These are phyloP conservation scores for Dipodascopsis uninucleata DNA, from an alignment of 805 yeast genomes.

Conservation along the genomic window DNA sequence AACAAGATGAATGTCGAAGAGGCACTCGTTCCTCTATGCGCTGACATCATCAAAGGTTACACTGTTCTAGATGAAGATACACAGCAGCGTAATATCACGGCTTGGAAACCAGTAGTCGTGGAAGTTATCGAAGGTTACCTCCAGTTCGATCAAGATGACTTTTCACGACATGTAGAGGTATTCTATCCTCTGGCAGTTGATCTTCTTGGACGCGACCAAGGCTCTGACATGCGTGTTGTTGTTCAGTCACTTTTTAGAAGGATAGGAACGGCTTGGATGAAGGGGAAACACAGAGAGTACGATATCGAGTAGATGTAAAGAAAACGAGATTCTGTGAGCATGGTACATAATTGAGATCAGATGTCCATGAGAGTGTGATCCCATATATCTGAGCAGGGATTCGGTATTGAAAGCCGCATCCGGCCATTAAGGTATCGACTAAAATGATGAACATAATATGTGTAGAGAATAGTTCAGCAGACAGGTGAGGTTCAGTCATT, in stretches of 20 bases:
- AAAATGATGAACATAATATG: too few species aligned
- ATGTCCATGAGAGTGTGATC: too few species aligned
- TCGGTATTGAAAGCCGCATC: too few species aligned
- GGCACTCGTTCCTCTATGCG: conserved; percentile 55
- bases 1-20: conserved; percentile 51
- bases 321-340: too few species aligned
- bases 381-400: too few species aligned
- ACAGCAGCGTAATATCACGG: conserved; percentile 71
- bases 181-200: conserved; percentile 36
- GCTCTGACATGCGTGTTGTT: conserved; percentile 36
- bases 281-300: conserved; percentile 20
- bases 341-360: too few species aligned
- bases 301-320: too few species aligned
- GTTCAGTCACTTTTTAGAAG: conserved; percentile 40
- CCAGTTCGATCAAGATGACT: conserved; percentile 60
- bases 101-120: conserved; percentile 90
- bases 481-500: too few species aligned
- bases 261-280: conserved; percentile 49
- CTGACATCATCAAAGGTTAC: conserved; percentile 65
- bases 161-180: conserved; percentile 31
- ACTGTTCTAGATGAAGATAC: conserved; percentile 64
- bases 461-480: too few species aligned
- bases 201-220: conserved; percentile 38
- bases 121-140: conserved; percentile 80
- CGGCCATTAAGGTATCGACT: too few species aligned